phyloP scores from a whole-genome alignment of 148 eudicot species.

The Gaultheria prostrata region DNA sequence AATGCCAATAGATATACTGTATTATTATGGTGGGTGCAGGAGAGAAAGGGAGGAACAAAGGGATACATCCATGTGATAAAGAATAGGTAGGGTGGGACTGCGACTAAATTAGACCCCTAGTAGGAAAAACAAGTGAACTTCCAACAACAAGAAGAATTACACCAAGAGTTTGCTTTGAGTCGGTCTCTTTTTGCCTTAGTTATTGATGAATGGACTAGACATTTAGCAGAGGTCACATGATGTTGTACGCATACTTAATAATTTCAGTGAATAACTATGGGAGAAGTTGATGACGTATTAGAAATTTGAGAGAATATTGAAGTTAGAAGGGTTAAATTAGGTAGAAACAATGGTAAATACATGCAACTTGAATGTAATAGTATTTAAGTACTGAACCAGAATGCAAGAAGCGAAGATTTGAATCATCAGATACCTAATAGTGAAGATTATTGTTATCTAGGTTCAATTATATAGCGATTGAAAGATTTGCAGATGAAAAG shows the following conservation, averaged over 20 bases:
- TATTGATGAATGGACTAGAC: not conserved
- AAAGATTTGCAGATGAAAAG: not conserved
- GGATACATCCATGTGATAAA: no score
- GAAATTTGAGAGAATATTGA: not conserved
- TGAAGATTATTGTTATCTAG: no score
- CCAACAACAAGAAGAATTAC: not conserved
- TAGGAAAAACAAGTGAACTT: not conserved
- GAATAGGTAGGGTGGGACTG: no score
- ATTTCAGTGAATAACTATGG: not conserved
- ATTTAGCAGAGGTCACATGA: not conserved
- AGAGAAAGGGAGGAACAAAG: no score
- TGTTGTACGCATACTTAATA: not conserved
- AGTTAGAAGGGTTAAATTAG: not conserved
- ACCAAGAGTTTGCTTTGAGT: not conserved
- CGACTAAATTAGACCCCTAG: no score
- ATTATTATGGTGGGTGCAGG: no score
- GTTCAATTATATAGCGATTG: not conserved
- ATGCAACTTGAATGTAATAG: no score
- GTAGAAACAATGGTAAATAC: not conserved
- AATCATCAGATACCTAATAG: no score
- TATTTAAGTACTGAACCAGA: no score
- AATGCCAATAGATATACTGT: no score
- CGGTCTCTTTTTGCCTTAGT: not conserved
- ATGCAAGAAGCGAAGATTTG: no score
- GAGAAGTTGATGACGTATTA: not conserved